A percentile compares a stretch with the other conserved stretches of the same genome.
Conservation (phyloP, 1,284 basidiomycete genomes). For the Tilletiaria anomala region DNA sequence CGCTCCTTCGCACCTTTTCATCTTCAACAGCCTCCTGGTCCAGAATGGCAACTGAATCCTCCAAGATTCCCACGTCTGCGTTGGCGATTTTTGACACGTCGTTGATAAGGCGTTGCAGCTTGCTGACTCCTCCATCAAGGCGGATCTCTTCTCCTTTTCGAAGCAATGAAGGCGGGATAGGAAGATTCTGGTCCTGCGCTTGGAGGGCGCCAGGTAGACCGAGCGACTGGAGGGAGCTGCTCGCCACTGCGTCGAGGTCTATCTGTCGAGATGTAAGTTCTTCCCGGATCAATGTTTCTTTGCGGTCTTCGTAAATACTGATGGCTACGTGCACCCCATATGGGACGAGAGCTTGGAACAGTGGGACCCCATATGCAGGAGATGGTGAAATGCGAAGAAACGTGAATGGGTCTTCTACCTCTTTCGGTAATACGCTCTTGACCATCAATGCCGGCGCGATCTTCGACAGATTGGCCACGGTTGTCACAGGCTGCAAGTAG, state of each 20-base stretch:
- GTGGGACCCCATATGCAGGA: conserved; percentile 42
- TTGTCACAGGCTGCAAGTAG: conserved; percentile 75
- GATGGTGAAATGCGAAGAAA: conserved; percentile 23
- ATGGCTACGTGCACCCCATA: conserved; percentile 83
- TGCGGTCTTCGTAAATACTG: conserved; percentile 76
- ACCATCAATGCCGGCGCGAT: conserved; percentile 60
- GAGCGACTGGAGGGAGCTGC: conserved; percentile 55
- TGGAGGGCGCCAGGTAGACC: conserved; percentile 76
- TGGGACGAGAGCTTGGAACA: conserved; percentile 65
- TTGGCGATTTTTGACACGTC: conserved; percentile 57
- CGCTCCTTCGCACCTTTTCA: conserved; percentile 47
- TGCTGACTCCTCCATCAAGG: conserved; percentile 57
- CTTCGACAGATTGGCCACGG: conserved; percentile 53
- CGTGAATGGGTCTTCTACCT: conserved; percentile 42
- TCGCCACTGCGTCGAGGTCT: conserved; percentile 50
- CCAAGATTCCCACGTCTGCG: conserved; percentile 54
- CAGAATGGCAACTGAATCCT: conserved; percentile 67
- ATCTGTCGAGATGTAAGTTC: conserved; percentile 53
- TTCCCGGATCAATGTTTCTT: conserved; percentile 57
- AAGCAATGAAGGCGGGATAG: conserved; percentile 72
- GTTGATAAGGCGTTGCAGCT: conserved; percentile 58
- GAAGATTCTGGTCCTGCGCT: conserved; percentile 69
- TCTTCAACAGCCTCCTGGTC: conserved; percentile 81
- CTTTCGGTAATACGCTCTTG: conserved; percentile 50
- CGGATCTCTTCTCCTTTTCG: conserved; percentile 75